Evolutionary conservation across 2,329 filamentous ascomycete species (phyloP), one percentile per base, ranked within the genome.

Genomic region (Pezicula neosporulosa): DNA sequence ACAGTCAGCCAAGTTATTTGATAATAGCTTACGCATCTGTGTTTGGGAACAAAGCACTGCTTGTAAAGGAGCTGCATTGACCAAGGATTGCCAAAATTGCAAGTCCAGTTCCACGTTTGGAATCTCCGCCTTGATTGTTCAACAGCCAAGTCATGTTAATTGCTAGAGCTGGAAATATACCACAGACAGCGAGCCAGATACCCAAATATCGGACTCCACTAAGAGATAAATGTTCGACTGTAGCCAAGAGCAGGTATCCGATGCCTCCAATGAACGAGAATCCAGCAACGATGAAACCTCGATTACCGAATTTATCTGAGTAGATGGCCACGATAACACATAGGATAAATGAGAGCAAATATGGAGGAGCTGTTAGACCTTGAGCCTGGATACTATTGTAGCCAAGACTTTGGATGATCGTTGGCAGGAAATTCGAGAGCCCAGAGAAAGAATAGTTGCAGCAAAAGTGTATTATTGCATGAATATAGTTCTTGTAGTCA

Each of bases 201-300:
- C 66, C 72, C 0, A 64, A 55, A 55, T 74, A 74, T 5, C 72
- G 62, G 3, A 60, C 60, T 1, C 60, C 64, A 1, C 61, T 50
- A n/a, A 69, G 56, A 86, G 82, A 1, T 78, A 77, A 85, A 71
- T 63, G 56, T 44, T 60, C 30, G 21, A 65, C 56, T 19, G 63
- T 53, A 2, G 63, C 61, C 7, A 70, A 57, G 8, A 69, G 49
- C 2, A 68, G 48, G 45, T 73, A 74, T 0, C 70, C 72, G 3
- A 64, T 55, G 27, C 58, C 56, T 1, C 63, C 66, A 0, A 69
- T 45, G 3, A 38, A 50, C 24, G 56, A 60, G 46, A 54, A 67
- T 9, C 46, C 57, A 0, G 63, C 63, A 2, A 74, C 57, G 2
- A 72, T 56, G 6, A 62, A 56, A 1, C 71, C 71, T 13, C 72